These are phyloP conservation scores for Ceratobasidium theobromae DNA, from an alignment of 1,284 basidiomycete genomes.

Conservation along the genomic window DNA sequence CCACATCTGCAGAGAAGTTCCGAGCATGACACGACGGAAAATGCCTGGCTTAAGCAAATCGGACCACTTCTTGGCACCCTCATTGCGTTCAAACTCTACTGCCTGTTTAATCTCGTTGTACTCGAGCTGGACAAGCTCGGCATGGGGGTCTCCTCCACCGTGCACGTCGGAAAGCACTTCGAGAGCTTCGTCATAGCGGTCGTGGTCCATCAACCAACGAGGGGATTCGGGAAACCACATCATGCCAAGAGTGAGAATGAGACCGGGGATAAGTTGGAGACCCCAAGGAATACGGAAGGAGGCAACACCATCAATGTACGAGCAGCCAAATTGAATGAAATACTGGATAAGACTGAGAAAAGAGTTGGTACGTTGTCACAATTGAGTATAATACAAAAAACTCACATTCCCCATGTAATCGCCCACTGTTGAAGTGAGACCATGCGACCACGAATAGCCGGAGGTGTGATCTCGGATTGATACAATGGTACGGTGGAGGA, in stretches of 20 bases:
- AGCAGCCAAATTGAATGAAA: slow-evolving; percentile 55
- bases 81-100: slow-evolving; percentile 66
- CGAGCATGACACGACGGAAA: slow-evolving; percentile 59
- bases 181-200: slow-evolving; percentile 64
- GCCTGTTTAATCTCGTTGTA: slow-evolving; percentile 78
- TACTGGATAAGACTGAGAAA: slow-evolving; percentile 30
- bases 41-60: slow-evolving; percentile 66
- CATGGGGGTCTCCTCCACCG: slow-evolving; percentile 63
- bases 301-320: slow-evolving; percentile 65
- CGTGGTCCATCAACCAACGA: slow-evolving; percentile 66
- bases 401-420: slow-evolving; percentile 35
- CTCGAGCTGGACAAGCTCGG: slow-evolving; percentile 74
- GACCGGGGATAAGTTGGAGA: slow-evolving; percentile 73
- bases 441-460: slow-evolving; percentile 69
- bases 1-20: slow-evolving; percentile 64
- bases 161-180: slow-evolving; percentile 78
- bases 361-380: neutral
- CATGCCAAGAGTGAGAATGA: slow-evolving; percentile 70
- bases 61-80: slow-evolving; percentile 69
- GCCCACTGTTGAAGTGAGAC: slow-evolving; percentile 76
- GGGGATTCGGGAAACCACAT: slow-evolving; percentile 45
- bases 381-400: slow-evolving; percentile 36
- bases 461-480: slow-evolving; percentile 65
- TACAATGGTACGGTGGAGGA: slow-evolving; percentile 67
- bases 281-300: slow-evolving; percentile 81